Percentiles rank a stretch among this genome's conserved stretches.
Evolutionary conservation across 768 basidiomycete genomes (phyloP).

Genomic region (Hygrocybe punicea): DNA sequence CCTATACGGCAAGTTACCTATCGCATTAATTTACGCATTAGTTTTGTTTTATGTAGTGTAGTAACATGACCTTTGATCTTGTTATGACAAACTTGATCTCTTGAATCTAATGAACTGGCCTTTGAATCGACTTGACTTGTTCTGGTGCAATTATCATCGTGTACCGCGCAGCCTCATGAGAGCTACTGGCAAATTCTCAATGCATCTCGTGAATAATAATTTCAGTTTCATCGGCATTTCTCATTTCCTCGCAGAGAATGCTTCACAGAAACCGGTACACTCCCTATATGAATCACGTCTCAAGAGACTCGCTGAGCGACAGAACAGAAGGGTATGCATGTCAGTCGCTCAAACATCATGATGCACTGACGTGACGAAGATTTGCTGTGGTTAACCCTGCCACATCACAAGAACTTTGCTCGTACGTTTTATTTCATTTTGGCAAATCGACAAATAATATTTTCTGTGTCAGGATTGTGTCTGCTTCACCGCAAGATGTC

Average conservation of each 20-base stretch:
- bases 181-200: background rate
- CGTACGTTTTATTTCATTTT: constrained; percentile 37
- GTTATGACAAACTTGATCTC: no score
- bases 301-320: background rate
- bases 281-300: background rate
- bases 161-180: no score
- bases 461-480: constrained; percentile 45
- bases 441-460: background rate
- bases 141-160: no score
- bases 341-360: background rate
- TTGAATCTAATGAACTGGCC: no score
- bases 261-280: background rate
- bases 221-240: background rate
- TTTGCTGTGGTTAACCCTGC: constrained; percentile 66
- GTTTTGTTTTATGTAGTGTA: no score
- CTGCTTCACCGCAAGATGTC: constrained; percentile 53
- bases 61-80: no score
- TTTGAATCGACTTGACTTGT: no score
- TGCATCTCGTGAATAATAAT: background rate
- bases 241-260: background rate
- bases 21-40: no score
- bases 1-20: no score
- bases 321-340: background rate
- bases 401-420: constrained; percentile 55
- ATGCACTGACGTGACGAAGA: constrained; percentile 27